A percentile compares a stretch with the other conserved stretches of the same genome.
Evolutionary conservation across 1,284 basidiomycete genomes (phyloP).

Genomic region (Moesziomyces aphidis): DNA sequence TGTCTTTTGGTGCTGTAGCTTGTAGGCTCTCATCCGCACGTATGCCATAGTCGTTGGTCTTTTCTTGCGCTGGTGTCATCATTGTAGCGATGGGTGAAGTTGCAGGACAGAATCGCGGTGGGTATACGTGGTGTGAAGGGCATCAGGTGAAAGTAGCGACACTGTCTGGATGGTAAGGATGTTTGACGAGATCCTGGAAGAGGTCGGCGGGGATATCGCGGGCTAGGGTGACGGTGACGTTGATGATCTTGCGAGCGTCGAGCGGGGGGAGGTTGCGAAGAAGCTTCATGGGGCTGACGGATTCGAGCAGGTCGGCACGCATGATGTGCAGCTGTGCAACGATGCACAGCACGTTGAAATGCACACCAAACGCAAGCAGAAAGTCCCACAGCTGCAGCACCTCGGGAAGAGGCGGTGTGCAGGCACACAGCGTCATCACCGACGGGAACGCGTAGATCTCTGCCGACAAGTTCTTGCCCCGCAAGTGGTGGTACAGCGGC

Average conservation of each 20-base stretch:
- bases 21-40: slow-evolving; percentile 25
- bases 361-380: slow-evolving; percentile 92
- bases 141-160: slow-evolving; percentile 18
- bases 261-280: slow-evolving; percentile 93
- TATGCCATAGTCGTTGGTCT: slow-evolving; percentile 16
- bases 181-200: slow-evolving; percentile 54
- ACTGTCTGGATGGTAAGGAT: slow-evolving; percentile 48
- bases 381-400: slow-evolving; percentile 97
- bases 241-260: slow-evolving; percentile 86
- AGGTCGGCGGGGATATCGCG: slow-evolving; percentile 81
- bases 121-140: neutral
- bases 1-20: slow-evolving; percentile 30
- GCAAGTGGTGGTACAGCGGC: slow-evolving; percentile 82
- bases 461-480: slow-evolving; percentile 92
- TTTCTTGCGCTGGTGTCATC: slow-evolving; percentile 7
- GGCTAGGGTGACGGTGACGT: slow-evolving; percentile 90
- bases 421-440: slow-evolving; percentile 92
- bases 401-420: slow-evolving; percentile 93
- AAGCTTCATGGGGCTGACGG: slow-evolving; percentile 90
- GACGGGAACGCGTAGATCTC: slow-evolving; percentile 98
- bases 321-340: slow-evolving; percentile 93
- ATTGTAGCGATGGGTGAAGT: neutral
- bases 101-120: neutral
- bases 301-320: slow-evolving; percentile 85
- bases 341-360: slow-evolving; percentile 93